These are phyloP conservation scores for Scheffersomyces cryptocercus DNA, from an alignment of 1,139 yeast species.

Conservation along the genomic window DNA sequence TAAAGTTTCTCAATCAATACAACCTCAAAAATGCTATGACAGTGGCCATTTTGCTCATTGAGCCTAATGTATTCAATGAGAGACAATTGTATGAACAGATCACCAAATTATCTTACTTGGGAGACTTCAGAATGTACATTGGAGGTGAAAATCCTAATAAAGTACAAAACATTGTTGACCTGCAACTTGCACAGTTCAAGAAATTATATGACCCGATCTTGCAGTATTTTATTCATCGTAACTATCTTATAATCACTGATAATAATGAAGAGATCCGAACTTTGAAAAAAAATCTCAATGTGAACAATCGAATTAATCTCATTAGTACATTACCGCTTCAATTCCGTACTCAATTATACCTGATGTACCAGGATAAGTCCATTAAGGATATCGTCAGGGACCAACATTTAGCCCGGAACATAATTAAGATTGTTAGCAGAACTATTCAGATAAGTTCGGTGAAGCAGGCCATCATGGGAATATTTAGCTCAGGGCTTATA, in stretches of 20 bases:
- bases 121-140: slow-evolving; percentile 83
- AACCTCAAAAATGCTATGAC: slow-evolving; percentile 80
- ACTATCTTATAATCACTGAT: slow-evolving; percentile 18
- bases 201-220: slow-evolving; percentile 68
- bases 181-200: slow-evolving; percentile 71
- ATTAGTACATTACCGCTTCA: slow-evolving; percentile 50
- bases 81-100: slow-evolving; percentile 71
- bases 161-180: slow-evolving; percentile 77
- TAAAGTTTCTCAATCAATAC: slow-evolving; percentile 68
- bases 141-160: slow-evolving; percentile 94
- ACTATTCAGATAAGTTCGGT: slow-evolving; percentile 73
- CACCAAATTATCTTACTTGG: slow-evolving; percentile 80
- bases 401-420: slow-evolving; percentile 32
- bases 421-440: slow-evolving; percentile 49
- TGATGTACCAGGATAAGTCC: slow-evolving; percentile 37
- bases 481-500: slow-evolving; percentile 79
- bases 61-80: slow-evolving; percentile 50
- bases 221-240: slow-evolving; percentile 22
- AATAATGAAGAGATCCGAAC: slow-evolving; percentile 15
- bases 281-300: slow-evolving; percentile 19
- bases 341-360: slow-evolving; percentile 50
- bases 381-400: slow-evolving; percentile 41
- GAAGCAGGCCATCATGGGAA: slow-evolving; percentile 77
- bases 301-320: slow-evolving; percentile 27
- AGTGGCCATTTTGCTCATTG: slow-evolving; percentile 60